These are phyloP conservation scores for Artemisia annua DNA, from an alignment of 129 eudicot species.

Conservation along the genomic window DNA sequence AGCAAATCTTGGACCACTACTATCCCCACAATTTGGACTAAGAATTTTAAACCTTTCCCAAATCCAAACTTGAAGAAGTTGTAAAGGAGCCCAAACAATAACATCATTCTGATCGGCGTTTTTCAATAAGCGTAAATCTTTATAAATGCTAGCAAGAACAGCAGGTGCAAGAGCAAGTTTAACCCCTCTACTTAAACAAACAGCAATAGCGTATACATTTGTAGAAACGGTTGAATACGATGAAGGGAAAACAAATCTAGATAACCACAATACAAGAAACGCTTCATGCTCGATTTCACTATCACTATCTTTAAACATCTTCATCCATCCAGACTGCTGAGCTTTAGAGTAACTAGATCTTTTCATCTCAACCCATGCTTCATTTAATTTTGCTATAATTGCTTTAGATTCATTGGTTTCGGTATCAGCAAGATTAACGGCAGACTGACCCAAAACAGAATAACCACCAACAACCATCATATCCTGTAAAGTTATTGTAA, in stretches of 20 bases:
- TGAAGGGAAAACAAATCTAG: constrained; percentile 37
- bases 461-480: constrained; percentile 16
- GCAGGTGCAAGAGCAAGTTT: constrained; percentile 45
- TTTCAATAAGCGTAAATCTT: constrained; percentile 27
- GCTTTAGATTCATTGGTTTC: not conserved
- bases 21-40: not conserved
- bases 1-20: not conserved
- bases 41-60: constrained; percentile 40
- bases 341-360: constrained; percentile 23
- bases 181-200: constrained; percentile 30
- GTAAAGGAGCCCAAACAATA: constrained; percentile 35
- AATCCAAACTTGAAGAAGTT: constrained; percentile 36
- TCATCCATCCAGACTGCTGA: constrained; percentile 28
- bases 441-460: constrained; percentile 3
- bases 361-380: not conserved
- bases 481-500: constrained; percentile 49
- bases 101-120: constrained; percentile 1
- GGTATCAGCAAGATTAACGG: not conserved
- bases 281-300: constrained; percentile 8
- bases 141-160: constrained; percentile 37
- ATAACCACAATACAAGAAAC: constrained; percentile 33
- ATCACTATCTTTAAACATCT: constrained; percentile 27
- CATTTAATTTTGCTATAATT: constrained; percentile 18
- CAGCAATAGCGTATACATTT: constrained; percentile 21
- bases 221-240: not conserved